A percentile compares a stretch with the other conserved stretches of the same genome.
Evolutionary conservation across 1,284 basidiomycete genomes (phyloP).

Genomic region (Xerocomus subilludens): DNA sequence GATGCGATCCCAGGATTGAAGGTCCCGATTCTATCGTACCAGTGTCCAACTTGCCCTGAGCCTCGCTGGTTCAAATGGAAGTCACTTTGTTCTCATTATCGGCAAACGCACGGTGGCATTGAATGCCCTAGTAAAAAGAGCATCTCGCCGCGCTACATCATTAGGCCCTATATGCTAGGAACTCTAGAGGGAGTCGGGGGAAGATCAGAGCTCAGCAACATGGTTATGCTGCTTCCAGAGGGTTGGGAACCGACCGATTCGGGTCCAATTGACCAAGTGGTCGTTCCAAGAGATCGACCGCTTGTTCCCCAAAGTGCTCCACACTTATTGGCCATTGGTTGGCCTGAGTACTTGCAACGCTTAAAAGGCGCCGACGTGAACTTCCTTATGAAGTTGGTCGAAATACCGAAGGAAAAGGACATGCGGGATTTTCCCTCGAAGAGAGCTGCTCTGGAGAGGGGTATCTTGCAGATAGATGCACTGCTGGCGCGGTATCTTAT

Average conservation of each 20-base stretch:
- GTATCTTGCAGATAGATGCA: constrained; percentile 5
- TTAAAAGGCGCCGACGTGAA: not conserved
- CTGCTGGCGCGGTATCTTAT: constrained; percentile 8
- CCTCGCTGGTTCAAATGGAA: constrained; percentile 17
- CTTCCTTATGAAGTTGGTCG: constrained; percentile 12
- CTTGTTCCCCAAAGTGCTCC: not conserved
- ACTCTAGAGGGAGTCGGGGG: not conserved
- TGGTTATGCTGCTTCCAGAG: constrained; percentile 4
- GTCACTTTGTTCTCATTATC: not conserved
- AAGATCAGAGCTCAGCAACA: not conserved
- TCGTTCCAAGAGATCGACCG: no score
- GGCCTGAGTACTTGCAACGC: constrained; percentile 1
- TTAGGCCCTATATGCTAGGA: constrained; percentile 4
- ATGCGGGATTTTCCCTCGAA: not conserved
- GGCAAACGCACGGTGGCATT: not conserved
- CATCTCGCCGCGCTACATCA: not conserved
- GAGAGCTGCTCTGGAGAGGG: constrained; percentile 16
- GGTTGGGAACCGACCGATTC: not conserved
- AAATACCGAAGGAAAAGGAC: not conserved
- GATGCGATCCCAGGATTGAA: constrained; percentile 5
- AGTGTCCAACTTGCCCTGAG: not conserved
- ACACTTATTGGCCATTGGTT: constrained; percentile 10
- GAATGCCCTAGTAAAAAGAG: not conserved
- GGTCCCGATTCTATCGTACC: not conserved
- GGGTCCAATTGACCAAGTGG: no score